Conservation (phyloP, 306 rosid species). For the Sophora flavescens region DNA sequence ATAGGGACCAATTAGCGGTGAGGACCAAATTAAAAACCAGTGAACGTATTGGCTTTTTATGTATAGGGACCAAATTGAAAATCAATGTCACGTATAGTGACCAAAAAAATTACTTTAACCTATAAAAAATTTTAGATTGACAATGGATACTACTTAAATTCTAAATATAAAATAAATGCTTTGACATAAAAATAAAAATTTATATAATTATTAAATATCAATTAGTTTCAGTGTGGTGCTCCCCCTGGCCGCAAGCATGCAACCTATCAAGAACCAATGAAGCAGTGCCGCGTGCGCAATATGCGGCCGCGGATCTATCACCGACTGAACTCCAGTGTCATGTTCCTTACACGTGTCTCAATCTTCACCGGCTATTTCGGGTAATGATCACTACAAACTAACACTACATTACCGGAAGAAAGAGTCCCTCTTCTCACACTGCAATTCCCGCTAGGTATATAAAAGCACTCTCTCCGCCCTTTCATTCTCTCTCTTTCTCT, state of each 20-base stretch:
- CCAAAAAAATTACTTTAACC: no score
- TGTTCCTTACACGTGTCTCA: slow-evolving; percentile 16
- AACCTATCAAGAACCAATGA: neutral
- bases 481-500: slow-evolving; percentile 1
- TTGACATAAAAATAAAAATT: no score
- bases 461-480: neutral
- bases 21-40: no score
- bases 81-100: no score
- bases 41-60: no score
- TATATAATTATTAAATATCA: no score
- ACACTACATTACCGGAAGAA: neutral
- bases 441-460: slow-evolving; percentile 32
- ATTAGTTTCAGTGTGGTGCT: no score
- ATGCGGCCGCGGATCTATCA: slow-evolving; percentile 34
- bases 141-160: no score
- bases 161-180: no score
- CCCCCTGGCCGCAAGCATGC: neutral
- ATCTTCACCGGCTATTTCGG: neutral
- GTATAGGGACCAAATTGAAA: no score
- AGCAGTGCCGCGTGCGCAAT: neutral
- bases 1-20: no score
- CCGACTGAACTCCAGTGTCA: neutral
- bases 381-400: neutral
- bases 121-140: no score
- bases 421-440: slow-evolving; percentile 12